These are phyloP conservation scores for Iris pallida DNA, from an alignment of 116 monocot species.

Conservation along the genomic window DNA sequence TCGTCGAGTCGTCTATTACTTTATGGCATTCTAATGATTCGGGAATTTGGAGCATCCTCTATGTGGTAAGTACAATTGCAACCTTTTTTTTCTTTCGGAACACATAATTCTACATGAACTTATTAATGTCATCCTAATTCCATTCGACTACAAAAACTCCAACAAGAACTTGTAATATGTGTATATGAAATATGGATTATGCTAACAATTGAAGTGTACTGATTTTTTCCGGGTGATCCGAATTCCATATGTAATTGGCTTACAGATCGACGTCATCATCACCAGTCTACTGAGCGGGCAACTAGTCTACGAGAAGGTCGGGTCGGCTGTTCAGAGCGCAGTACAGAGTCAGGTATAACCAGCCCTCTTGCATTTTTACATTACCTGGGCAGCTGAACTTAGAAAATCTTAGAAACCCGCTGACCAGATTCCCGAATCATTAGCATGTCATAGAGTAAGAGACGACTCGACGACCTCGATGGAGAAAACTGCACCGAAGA, in stretches of 20 bases:
- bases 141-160: no score
- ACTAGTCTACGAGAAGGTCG: constrained; percentile 43
- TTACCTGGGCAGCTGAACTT: no score
- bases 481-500: constrained; percentile 72
- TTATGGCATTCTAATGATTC: constrained; percentile 43
- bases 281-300: constrained; percentile 40
- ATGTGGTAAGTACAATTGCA: constrained; percentile 27
- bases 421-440: constrained; percentile 37
- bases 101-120: no score
- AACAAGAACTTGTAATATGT: constrained; percentile 25
- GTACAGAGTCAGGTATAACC: constrained; percentile 66
- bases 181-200: no score
- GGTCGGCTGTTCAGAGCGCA: constrained; percentile 48
- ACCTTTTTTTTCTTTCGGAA: background rate
- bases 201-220: no score
- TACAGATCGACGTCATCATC: no score
- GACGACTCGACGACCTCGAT: constrained; percentile 63
- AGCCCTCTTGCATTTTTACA: no score
- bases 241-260: no score
- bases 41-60: constrained; percentile 40
- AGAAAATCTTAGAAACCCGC: no score
- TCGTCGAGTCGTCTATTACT: constrained; percentile 41
- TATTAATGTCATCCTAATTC: no score
- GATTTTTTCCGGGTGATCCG: no score
- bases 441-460: constrained; percentile 36